These are phyloP conservation scores for Lichenothelia convexa DNA, from an alignment of 495 filamentous ascomycete genomes.

Conservation along the genomic window DNA sequence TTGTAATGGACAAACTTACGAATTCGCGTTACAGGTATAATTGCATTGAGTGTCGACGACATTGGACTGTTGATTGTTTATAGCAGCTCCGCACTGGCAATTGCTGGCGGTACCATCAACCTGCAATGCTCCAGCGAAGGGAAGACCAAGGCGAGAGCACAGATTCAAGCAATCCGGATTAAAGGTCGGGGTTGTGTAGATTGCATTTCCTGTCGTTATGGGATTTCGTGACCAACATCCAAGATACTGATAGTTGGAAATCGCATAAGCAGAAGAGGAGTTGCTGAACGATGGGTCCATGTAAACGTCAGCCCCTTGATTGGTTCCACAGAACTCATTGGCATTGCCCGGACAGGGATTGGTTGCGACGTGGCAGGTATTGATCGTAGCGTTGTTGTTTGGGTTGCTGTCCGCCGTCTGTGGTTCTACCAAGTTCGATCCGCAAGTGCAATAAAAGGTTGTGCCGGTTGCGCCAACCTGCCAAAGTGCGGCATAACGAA, in stretches of 20 bases:
- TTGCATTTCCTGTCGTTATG: too few species aligned
- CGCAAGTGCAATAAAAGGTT: too few species aligned
- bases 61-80: too few species aligned
- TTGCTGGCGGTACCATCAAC: constrained; percentile 2
- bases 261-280: background rate
- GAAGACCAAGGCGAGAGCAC: constrained; percentile 1
- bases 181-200: too few species aligned
- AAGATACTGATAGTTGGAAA: constrained; percentile 1
- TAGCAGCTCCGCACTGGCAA: constrained; percentile 2
- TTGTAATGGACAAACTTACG: too few species aligned
- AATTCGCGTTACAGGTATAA: too few species aligned
- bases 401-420: background rate
- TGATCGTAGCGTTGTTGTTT: background rate
- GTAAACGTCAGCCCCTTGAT: background rate
- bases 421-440: too few species aligned
- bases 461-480: too few species aligned
- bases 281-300: constrained; percentile 3
- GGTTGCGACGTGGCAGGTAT: constrained; percentile 2
- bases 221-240: too few species aligned
- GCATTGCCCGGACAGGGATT: constrained; percentile 1
- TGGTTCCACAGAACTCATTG: constrained; percentile 1
- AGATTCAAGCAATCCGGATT: too few species aligned
- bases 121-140: too few species aligned
- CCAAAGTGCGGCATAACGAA: background rate
- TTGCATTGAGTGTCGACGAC: too few species aligned